phyloP scores from a whole-genome alignment of 495 filamentous ascomycete genomes.

The Penicillium coprophilum region DNA sequence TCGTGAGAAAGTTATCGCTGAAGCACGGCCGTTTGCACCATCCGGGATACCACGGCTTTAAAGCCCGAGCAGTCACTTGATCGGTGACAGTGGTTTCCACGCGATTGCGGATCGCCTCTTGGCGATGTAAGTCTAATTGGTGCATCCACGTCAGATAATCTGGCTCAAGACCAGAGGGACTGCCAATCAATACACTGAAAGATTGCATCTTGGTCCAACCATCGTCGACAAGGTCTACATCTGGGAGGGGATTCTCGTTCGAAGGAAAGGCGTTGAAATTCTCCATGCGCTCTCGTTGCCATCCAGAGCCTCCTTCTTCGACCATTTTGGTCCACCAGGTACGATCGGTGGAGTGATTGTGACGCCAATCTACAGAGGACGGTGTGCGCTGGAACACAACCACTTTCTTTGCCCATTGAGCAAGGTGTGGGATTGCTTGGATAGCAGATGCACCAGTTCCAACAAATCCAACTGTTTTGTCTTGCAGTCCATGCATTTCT shows the following conservation, averaged over 20 bases:
- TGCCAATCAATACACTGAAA: not conserved
- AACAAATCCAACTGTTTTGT: slow-evolving; percentile 48
- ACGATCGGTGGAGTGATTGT: slow-evolving; percentile 16
- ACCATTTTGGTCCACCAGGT: slow-evolving; percentile 31
- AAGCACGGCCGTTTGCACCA: slow-evolving; percentile 38
- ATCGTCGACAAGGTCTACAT: slow-evolving; percentile 38
- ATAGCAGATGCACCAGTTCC: slow-evolving; percentile 51
- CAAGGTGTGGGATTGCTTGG: slow-evolving; percentile 41
- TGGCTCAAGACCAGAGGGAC: not conserved
- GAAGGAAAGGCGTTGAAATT: slow-evolving; percentile 12
- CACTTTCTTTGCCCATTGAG: slow-evolving; percentile 32
- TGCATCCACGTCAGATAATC: not conserved
- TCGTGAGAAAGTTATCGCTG: slow-evolving; percentile 33
- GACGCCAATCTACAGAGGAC: slow-evolving; percentile 47
- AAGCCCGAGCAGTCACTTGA: slow-evolving; percentile 16
- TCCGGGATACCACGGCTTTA: slow-evolving; percentile 35
- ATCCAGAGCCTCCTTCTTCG: slow-evolving; percentile 45
- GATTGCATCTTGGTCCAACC: slow-evolving; percentile 36
- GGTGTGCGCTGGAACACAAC: slow-evolving; percentile 55
- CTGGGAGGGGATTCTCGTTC: slow-evolving; percentile 3
- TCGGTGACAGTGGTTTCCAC: slow-evolving; percentile 18
- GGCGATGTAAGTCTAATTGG: slow-evolving; percentile 5
- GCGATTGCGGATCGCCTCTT: slow-evolving; percentile 2
- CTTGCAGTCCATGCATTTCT: slow-evolving; percentile 34
- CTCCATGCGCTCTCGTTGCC: slow-evolving; percentile 34